A percentile compares a stretch with the other conserved stretches of the same genome.
These are phyloP conservation scores for Metschnikowia reukaufii DNA, from an alignment of 805 yeast species.

Conservation along the genomic window DNA sequence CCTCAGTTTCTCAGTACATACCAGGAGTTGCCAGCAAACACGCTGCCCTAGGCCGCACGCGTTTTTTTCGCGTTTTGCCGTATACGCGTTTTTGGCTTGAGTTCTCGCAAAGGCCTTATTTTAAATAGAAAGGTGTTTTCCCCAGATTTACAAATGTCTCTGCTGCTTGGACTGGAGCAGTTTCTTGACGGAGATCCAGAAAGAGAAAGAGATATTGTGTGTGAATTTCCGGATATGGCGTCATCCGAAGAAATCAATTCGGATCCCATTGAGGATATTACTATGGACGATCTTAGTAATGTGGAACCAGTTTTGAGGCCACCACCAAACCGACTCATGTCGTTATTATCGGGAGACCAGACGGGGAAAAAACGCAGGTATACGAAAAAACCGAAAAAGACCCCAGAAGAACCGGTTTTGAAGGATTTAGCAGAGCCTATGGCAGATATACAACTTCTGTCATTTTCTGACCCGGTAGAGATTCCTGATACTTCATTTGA, in stretches of 20 bases:
- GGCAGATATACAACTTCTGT: neutral
- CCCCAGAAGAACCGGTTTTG: neutral
- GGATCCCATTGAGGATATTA: slow-evolving; percentile 6
- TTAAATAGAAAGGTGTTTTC: neutral
- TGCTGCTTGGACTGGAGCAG: slow-evolving; percentile 20
- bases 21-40: no score
- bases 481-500: slow-evolving; percentile 10
- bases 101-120: no score
- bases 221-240: neutral
- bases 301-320: neutral
- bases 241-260: neutral
- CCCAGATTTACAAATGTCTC: slow-evolving; percentile 1
- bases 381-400: slow-evolving; percentile 5
- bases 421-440: neutral
- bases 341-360: slow-evolving; percentile 20
- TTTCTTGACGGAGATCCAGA: slow-evolving; percentile 1
- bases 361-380: neutral
- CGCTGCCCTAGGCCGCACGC: slow-evolving; percentile 1
- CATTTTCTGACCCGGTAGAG: slow-evolving; percentile 3
- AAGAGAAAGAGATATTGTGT: neutral
- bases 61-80: neutral
- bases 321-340: slow-evolving; percentile 15
- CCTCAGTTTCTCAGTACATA: no score
- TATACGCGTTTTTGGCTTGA: neutral
- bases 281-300: slow-evolving; percentile 1